phyloP scores from a whole-genome alignment of 2,329 filamentous ascomycete species.

The Bipolaris bicolor region DNA sequence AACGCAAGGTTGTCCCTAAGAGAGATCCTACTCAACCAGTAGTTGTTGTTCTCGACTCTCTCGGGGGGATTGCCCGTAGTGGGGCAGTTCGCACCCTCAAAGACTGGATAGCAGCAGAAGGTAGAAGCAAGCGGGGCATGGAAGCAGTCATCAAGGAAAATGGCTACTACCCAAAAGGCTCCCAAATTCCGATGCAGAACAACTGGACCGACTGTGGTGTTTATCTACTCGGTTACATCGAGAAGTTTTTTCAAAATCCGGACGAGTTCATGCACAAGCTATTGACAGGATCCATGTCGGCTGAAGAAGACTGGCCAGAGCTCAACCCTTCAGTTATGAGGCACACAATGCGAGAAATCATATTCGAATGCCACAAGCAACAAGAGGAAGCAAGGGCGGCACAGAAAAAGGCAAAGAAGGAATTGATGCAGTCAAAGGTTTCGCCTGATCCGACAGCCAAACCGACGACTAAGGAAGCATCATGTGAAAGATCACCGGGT shows the following conservation, averaged over 20 bases:
- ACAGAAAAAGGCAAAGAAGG: constrained; percentile 24
- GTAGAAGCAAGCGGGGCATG: constrained; percentile 64
- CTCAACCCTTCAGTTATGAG: constrained; percentile 66
- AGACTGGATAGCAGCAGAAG: constrained; percentile 78
- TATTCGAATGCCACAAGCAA: constrained; percentile 68
- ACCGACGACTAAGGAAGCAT: not conserved
- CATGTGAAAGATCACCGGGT: not conserved
- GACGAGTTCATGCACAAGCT: constrained; percentile 71
- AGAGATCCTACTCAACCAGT: constrained; percentile 57
- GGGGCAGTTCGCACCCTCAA: constrained; percentile 71
- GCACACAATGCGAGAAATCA: constrained; percentile 66
- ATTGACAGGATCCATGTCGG: constrained; percentile 67
- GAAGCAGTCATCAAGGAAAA: constrained; percentile 54
- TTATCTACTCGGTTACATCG: constrained; percentile 82
- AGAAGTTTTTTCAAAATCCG: constrained; percentile 79
- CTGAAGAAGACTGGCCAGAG: constrained; percentile 60
- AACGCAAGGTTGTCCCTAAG: constrained; percentile 33
- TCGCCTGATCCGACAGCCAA: constrained; percentile 1
- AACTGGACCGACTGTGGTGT: constrained; percentile 92
- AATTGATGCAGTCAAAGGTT: not conserved
- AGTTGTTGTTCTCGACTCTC: constrained; percentile 88
- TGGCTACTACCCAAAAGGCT: constrained; percentile 69
- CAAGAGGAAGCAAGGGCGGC: constrained; percentile 20
- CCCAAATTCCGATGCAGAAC: constrained; percentile 74
- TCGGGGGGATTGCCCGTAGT: constrained; percentile 63